A percentile compares a stretch with the other conserved stretches of the same genome.
Conservation (phyloP, 257 asterid genomes). For the Apocynum venetum region DNA sequence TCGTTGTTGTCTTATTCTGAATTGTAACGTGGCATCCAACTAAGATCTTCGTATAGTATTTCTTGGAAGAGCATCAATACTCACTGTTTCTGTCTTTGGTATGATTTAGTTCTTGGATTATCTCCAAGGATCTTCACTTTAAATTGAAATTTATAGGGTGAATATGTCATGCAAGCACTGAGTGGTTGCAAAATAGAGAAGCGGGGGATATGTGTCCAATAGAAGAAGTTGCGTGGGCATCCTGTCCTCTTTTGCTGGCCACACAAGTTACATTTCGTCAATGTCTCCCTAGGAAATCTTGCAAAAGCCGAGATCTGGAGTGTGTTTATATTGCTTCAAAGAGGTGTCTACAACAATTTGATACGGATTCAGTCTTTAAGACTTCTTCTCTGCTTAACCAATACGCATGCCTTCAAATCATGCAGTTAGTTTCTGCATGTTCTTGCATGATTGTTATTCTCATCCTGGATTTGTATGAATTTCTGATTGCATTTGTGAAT, state of each 20-base stretch:
- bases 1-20: no score
- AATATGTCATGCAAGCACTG: constrained; percentile 44
- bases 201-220: constrained; percentile 60
- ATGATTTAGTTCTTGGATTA: not conserved
- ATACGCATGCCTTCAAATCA: constrained; percentile 15
- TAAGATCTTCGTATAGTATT: not conserved
- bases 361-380: constrained; percentile 45
- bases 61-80: not conserved
- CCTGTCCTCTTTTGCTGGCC: constrained; percentile 54
- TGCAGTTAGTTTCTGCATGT: not conserved
- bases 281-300: constrained; percentile 42
- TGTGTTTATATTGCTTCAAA: constrained; percentile 66
- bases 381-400: constrained; percentile 43
- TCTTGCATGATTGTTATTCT: not conserved
- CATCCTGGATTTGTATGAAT: not conserved
- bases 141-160: constrained; percentile 32
- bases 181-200: constrained; percentile 37
- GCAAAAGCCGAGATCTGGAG: constrained; percentile 33
- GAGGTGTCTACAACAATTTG: constrained; percentile 72
- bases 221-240: constrained; percentile 91
- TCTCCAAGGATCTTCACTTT: constrained; percentile 2
- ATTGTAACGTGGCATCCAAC: no score
- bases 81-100: not conserved
- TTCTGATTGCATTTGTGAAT: no score
- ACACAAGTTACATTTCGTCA: constrained; percentile 53